A percentile compares a stretch with the other conserved stretches of the same genome.
Conservation (phyloP, 192 early-diverging fungal species). For the Podila minutissima region DNA sequence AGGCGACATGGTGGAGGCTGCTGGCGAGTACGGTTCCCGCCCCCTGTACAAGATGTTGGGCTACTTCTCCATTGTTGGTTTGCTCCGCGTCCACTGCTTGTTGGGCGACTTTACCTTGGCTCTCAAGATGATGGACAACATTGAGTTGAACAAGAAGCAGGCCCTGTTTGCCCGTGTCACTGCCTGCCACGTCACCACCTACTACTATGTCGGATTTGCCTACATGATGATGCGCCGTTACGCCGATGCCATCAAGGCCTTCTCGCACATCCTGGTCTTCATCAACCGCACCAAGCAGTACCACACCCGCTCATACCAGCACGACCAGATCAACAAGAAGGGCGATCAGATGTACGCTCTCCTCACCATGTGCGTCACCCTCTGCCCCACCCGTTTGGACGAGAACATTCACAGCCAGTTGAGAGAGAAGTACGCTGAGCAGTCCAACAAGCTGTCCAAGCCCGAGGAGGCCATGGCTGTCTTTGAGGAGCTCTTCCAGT, state of each 20-base stretch:
- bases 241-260: constrained; percentile 93
- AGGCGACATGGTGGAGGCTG: constrained; percentile 87
- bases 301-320: constrained; percentile 91
- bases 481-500: constrained; percentile 91
- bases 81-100: constrained; percentile 94
- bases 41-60: constrained; percentile 97
- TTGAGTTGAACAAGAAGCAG: constrained; percentile 91
- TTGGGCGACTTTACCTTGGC: constrained; percentile 96
- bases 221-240: constrained; percentile 99
- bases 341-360: constrained; percentile 97
- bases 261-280: constrained; percentile 90
- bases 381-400: constrained; percentile 94
- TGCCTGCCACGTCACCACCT: constrained; percentile 97
- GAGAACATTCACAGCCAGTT: constrained; percentile 90
- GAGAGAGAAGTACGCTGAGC: constrained; percentile 94
- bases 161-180: constrained; percentile 95
- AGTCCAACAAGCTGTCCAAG: constrained; percentile 71
- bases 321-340: constrained; percentile 91
- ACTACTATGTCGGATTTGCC: constrained; percentile 97
- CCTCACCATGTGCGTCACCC: constrained; percentile 87
- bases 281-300: constrained; percentile 94
- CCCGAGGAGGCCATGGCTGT: constrained; percentile 84
- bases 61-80: constrained; percentile 94
- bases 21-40: constrained; percentile 88
- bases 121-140: constrained; percentile 95